Base-by-base conservation (phyloP, 306 rosid species). In the barrel medic (Medicago truncatula) region DNA sequence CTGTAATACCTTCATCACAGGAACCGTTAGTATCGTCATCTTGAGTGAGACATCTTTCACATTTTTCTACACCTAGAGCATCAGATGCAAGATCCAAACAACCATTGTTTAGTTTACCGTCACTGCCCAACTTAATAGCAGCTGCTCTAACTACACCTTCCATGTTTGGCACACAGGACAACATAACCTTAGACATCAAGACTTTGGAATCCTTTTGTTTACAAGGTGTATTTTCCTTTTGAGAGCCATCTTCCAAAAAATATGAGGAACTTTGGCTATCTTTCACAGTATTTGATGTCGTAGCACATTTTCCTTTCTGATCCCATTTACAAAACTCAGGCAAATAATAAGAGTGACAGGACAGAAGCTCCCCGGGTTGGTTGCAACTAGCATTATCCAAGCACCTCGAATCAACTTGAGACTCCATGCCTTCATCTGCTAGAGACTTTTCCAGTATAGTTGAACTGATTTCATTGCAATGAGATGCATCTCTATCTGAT, bases 281-380 rank as follows among this genome's bases (percentile, higher is more conserved):
- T 49, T 67, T 68, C 58, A 16, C 49, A 47, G 25, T 39, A 25
- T 50, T 67, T 56, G 76, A 70, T 74, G 77, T 11, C 73, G 46
- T 17, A 61, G 73, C 78, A 67, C 59, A 75, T 83, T 86, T 83
- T 67, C 89, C 89, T 83, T 86, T 86, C 77, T 54, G 84, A 52
- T 83, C 89, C 89, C 87, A 86, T 75, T 78, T 83, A 75, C 87
- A 78, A 18, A 76, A 78, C 67, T 75, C 82, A 7, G 74, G 72
- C 50, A 72, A 62, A 62, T 74, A 52, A 70, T 9, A 46, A 38
- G 85, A 74, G 36, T 80, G 77, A 77, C 71, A 11, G 44, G 83
- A 57, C 60, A 73, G 50, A 40, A 46, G 50, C 71, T 74, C 83
- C 21, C 53, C 74, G 6, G 57, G 74, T 53, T 70, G 81, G 78